Conservation (phyloP, 2,329 filamentous ascomycete genomes). For the Penicillium sp. region DNA sequence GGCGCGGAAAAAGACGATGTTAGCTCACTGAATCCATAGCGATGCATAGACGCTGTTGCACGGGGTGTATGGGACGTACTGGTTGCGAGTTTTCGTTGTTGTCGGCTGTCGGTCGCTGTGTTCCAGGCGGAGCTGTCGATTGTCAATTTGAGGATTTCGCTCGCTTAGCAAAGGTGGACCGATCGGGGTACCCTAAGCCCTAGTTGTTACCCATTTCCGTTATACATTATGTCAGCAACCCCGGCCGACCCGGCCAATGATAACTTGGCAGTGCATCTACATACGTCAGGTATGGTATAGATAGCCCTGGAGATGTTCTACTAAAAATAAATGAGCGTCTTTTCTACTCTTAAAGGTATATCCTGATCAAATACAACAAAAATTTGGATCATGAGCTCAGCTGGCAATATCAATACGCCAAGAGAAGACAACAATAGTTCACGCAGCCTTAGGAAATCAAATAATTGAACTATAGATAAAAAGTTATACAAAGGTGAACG, state of each 20-base stretch:
- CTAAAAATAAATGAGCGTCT: not conserved
- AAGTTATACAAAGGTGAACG: not conserved
- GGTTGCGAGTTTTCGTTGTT: constrained; percentile 47
- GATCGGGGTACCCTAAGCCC: constrained; percentile 40
- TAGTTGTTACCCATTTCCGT: constrained; percentile 27
- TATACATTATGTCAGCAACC: constrained; percentile 15
- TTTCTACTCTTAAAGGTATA: not conserved
- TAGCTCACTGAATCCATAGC: constrained; percentile 40
- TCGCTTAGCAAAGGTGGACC: constrained; percentile 45
- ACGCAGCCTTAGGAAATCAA: not conserved
- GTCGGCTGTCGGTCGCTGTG: constrained; percentile 43
- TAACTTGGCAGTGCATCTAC: not conserved
- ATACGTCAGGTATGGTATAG: not conserved
- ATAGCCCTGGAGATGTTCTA: not conserved
- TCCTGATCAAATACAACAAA: not conserved
- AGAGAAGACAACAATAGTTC: not conserved
- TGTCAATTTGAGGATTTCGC: constrained; percentile 40
- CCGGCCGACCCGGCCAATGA: not conserved
- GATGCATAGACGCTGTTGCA: constrained; percentile 13
- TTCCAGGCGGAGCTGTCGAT: constrained; percentile 37
- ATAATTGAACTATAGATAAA: not conserved
- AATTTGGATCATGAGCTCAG: too few relatives aligned
- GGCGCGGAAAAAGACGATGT: constrained; percentile 41
- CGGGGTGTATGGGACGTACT: constrained; percentile 39
- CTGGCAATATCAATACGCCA: not conserved